These are phyloP conservation scores for Blastobotrys aristatus DNA, from an alignment of 1,139 yeast genomes.

Conservation along the genomic window DNA sequence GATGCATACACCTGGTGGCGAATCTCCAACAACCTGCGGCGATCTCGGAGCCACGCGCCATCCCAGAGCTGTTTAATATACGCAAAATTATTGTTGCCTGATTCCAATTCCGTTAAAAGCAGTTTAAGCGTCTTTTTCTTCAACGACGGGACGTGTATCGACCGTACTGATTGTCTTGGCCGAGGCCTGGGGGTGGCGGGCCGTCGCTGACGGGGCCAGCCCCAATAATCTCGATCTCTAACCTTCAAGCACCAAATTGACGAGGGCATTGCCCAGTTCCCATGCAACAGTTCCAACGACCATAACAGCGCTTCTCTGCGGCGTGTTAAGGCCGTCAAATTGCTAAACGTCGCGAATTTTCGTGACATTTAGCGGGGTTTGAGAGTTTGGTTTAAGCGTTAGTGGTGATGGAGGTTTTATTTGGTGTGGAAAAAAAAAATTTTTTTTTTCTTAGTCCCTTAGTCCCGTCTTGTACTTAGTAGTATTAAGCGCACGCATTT, in stretches of 20 bases:
- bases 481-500: no score
- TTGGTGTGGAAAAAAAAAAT: no score
- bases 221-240: no score
- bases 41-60: background rate
- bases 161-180: no score
- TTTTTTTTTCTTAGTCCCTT: background rate
- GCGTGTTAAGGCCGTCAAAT: constrained; percentile 11
- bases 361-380: constrained; percentile 1
- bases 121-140: background rate
- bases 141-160: no score
- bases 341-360: constrained; percentile 15
- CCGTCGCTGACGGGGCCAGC: no score
- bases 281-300: constrained; percentile 13
- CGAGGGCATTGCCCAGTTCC: background rate
- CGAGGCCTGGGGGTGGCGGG: no score
- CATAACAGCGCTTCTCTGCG: constrained; percentile 16
- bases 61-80: background rate
- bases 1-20: background rate
- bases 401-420: no score
- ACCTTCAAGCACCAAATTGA: background rate
- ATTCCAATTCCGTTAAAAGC: background rate
- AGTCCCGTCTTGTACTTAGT: no score
- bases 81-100: background rate
- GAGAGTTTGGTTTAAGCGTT: no score
- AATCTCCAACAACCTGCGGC: background rate